These are phyloP conservation scores for Zygotorulaspora danielsina DNA, from an alignment of 805 yeast genomes.

Conservation along the genomic window DNA sequence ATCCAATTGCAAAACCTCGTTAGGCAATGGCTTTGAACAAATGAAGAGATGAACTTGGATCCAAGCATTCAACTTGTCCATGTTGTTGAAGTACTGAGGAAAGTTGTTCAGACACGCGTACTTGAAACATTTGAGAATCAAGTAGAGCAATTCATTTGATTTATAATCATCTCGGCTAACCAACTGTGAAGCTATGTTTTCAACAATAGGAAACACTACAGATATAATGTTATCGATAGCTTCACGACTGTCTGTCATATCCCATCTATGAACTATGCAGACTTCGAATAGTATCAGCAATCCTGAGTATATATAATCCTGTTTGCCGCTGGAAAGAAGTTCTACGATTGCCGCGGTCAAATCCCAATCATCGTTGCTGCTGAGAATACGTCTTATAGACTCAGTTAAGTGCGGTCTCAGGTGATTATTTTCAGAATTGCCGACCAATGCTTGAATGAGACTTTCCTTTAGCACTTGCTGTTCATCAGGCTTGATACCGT, in stretches of 20 bases:
- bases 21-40: conserved; percentile 52
- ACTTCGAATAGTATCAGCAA: conserved; percentile 53
- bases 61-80: conserved; percentile 49
- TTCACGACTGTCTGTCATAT: conserved; percentile 44
- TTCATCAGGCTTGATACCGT: conserved; percentile 43
- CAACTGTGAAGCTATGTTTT: conserved; percentile 45
- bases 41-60: conserved; percentile 60
- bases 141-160: conserved; percentile 49
- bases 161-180: conserved; percentile 33
- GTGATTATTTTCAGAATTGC: conserved; percentile 38
- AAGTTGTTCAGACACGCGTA: conserved; percentile 56
- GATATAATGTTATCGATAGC: conserved; percentile 45
- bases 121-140: conserved; percentile 63
- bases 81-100: conserved; percentile 46
- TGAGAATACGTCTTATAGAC: conserved; percentile 51
- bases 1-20: conserved; percentile 45
- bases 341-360: conserved; percentile 34
- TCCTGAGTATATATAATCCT: conserved; percentile 48
- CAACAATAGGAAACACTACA: conserved; percentile 53
- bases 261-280: conserved; percentile 53
- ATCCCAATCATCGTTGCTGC: conserved; percentile 41
- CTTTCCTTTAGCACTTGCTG: conserved; percentile 52
- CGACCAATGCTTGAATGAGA: conserved; percentile 49
- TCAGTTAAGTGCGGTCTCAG: conserved; percentile 55
- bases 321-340: conserved; percentile 38